Evolutionary conservation across 805 yeast species (phyloP).

Genomic region (Yamadazyma phyllophila): DNA sequence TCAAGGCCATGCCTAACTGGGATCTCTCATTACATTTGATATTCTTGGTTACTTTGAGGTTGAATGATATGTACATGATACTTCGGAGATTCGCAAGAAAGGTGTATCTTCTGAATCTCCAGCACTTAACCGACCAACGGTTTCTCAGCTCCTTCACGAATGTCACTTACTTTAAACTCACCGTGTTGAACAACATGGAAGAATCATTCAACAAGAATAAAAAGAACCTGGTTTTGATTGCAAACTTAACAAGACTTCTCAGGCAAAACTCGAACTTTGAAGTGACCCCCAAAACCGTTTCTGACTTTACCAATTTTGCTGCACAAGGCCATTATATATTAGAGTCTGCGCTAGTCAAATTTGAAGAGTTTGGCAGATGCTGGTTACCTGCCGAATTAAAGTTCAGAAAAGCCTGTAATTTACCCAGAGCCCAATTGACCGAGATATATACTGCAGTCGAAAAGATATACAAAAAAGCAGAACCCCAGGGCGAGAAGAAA

Average conservation of each 20-base stretch:
- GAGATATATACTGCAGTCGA: slow-evolving; percentile 11
- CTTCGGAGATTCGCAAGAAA: slow-evolving; percentile 48
- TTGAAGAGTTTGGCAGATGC: slow-evolving; percentile 36
- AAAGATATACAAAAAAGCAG: slow-evolving; percentile 4
- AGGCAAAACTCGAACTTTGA: slow-evolving; percentile 38
- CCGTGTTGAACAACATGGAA: slow-evolving; percentile 27
- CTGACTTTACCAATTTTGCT: slow-evolving; percentile 42
- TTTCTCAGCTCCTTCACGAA: slow-evolving; percentile 26
- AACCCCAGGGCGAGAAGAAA: slow-evolving; percentile 13
- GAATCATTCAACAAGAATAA: slow-evolving; percentile 43
- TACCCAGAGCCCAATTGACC: slow-evolving; percentile 16
- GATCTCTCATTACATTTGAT: slow-evolving; percentile 44
- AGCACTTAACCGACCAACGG: slow-evolving; percentile 43
- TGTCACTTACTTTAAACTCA: slow-evolving; percentile 27
- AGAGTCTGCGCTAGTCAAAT: slow-evolving; percentile 25
- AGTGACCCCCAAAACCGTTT: slow-evolving; percentile 32
- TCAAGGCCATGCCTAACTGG: slow-evolving; percentile 28
- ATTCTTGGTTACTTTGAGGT: slow-evolving; percentile 42
- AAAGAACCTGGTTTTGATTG: slow-evolving; percentile 49
- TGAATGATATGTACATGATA: slow-evolving; percentile 50
- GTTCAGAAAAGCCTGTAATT: slow-evolving; percentile 35
- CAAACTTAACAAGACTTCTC: slow-evolving; percentile 46
- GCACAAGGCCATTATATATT: slow-evolving; percentile 35
- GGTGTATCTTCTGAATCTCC: slow-evolving; percentile 43
- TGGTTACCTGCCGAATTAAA: slow-evolving; percentile 46